Conservation (phyloP, 768 basidiomycete species). For the Psilocybe cubensis region DNA sequence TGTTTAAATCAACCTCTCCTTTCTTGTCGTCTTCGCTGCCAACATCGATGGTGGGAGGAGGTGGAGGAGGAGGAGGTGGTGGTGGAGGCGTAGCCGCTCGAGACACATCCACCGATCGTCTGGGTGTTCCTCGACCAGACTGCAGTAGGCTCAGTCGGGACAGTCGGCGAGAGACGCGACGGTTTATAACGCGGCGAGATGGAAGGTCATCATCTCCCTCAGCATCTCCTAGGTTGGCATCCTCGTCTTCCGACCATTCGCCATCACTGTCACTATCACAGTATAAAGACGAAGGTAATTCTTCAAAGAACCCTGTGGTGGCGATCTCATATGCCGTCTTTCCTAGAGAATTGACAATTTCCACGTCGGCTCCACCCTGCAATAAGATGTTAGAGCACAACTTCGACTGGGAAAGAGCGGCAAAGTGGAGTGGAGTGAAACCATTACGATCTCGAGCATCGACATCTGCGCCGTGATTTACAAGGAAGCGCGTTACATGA, state of each 20-base stretch:
- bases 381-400: constrained; percentile 70
- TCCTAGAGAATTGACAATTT: constrained; percentile 74
- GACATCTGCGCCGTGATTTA: constrained; percentile 73
- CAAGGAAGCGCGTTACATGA: constrained; percentile 70
- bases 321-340: constrained; percentile 70
- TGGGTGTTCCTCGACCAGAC: constrained; percentile 32
- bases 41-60: constrained; percentile 17
- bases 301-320: constrained; percentile 45
- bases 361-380: constrained; percentile 78
- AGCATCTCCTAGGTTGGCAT: constrained; percentile 69
- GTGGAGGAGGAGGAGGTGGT: constrained; percentile 27
- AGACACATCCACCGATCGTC: constrained; percentile 34
- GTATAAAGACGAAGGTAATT: constrained; percentile 32
- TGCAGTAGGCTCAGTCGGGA: constrained; percentile 27
- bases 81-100: constrained; percentile 35
- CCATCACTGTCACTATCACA: constrained; percentile 28
- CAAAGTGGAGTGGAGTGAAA: constrained; percentile 88
- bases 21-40: constrained; percentile 21
- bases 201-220: constrained; percentile 66
- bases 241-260: constrained; percentile 41
- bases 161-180: constrained; percentile 38
- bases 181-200: constrained; percentile 31
- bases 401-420: constrained; percentile 65
- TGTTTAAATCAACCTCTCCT: constrained; percentile 17
- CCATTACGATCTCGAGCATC: constrained; percentile 90